phyloP scores from a whole-genome alignment of 2,329 filamentous ascomycete genomes.

The Fusarium hainanense region DNA sequence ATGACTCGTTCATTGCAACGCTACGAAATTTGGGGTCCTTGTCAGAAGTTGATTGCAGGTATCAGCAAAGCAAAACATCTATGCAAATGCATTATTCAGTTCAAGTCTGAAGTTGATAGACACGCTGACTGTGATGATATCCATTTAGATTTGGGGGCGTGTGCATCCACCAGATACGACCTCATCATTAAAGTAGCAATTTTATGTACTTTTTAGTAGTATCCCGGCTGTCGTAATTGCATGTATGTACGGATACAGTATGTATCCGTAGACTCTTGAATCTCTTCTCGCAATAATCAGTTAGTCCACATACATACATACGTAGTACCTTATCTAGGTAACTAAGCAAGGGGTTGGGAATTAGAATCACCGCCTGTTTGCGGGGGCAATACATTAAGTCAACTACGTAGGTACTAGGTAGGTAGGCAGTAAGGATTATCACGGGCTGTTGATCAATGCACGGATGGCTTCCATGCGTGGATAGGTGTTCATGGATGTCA shows the following conservation, averaged over 20 bases:
- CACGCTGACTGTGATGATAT: neutral
- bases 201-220: neutral
- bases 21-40: slow-evolving; percentile 9
- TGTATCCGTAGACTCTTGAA: neutral
- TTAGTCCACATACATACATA: neutral
- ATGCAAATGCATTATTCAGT: slow-evolving; percentile 13
- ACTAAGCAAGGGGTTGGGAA: slow-evolving; percentile 4
- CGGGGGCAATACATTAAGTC: slow-evolving; percentile 3
- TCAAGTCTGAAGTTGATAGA: slow-evolving; percentile 13
- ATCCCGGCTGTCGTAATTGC: slow-evolving; percentile 20
- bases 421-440: slow-evolving; percentile 11
- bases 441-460: slow-evolving; percentile 27
- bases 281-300: neutral
- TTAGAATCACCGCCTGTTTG: slow-evolving; percentile 11
- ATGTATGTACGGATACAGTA: no score
- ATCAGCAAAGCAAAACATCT: slow-evolving; percentile 5
- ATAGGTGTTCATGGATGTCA: neutral
- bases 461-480: slow-evolving; percentile 4
- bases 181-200: slow-evolving; percentile 8
- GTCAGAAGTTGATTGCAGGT: slow-evolving; percentile 21
- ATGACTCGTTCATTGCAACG: neutral
- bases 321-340: neutral
- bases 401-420: neutral
- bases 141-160: neutral
- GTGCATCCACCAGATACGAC: slow-evolving; percentile 17